phyloP scores from a whole-genome alignment of 129 eudicot genomes.

The Artemisia argyi region DNA sequence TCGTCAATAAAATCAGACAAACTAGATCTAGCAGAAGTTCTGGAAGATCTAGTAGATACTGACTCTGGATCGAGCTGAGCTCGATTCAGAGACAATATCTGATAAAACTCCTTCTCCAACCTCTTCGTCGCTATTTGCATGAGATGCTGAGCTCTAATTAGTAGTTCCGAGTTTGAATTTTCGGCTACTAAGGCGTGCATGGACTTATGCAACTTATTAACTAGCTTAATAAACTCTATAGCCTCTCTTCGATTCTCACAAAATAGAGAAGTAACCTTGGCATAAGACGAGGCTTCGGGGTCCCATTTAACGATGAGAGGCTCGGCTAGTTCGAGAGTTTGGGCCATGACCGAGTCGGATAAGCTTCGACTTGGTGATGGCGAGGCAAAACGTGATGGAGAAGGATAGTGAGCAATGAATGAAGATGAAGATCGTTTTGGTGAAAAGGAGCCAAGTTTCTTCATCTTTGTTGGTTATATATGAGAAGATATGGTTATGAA shows the following conservation, averaged over 20 bases:
- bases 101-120: constrained; percentile 69
- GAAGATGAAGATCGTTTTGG: constrained; percentile 34
- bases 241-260: constrained; percentile 59
- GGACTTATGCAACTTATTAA: constrained; percentile 57
- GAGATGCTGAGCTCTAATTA: constrained; percentile 55
- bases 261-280: constrained; percentile 63
- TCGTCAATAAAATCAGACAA: constrained; percentile 43
- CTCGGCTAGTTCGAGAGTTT: constrained; percentile 48
- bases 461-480: constrained; percentile 7
- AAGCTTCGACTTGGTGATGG: constrained; percentile 43
- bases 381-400: constrained; percentile 37
- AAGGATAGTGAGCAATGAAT: constrained; percentile 42
- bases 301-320: constrained; percentile 60
- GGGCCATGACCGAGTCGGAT: constrained; percentile 47
- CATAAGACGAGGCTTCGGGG: constrained; percentile 44
- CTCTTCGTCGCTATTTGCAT: constrained; percentile 74
- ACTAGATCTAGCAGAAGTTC: too few species aligned
- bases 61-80: too few species aligned
- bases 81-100: constrained; percentile 56
- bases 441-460: constrained; percentile 28
- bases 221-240: constrained; percentile 40
- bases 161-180: constrained; percentile 42
- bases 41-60: too few species aligned
- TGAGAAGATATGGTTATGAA: background rate
- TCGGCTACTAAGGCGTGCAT: constrained; percentile 50